phyloP scores from a whole-genome alignment of 2,329 filamentous ascomycete genomes.

The Verticillium tricorpus region DNA sequence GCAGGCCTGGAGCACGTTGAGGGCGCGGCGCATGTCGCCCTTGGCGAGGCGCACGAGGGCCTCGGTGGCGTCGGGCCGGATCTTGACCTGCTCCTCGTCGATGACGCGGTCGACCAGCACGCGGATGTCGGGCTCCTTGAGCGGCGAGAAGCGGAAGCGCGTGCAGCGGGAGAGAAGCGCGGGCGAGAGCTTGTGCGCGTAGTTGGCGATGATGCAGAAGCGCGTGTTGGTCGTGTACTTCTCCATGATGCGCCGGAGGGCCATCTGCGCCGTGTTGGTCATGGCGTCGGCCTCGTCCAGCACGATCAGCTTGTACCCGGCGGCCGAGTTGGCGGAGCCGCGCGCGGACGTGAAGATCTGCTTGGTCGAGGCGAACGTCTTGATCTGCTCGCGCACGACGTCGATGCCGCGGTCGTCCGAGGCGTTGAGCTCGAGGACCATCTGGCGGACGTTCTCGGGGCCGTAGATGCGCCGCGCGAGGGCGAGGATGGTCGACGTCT shows the following conservation, averaged over 20 bases:
- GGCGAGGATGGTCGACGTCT: slow-evolving; percentile 93
- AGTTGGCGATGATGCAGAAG: slow-evolving; percentile 98
- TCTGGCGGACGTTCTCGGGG: slow-evolving; percentile 86
- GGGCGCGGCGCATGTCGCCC: slow-evolving; percentile 89
- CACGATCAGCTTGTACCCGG: slow-evolving; percentile 90
- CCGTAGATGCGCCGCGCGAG: slow-evolving; percentile 93
- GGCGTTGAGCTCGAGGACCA: slow-evolving; percentile 97
- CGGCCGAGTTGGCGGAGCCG: slow-evolving; percentile 50
- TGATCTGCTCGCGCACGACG: slow-evolving; percentile 97
- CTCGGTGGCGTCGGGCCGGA: slow-evolving; percentile 74
- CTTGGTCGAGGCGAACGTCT: slow-evolving; percentile 96
- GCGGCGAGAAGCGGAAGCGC: slow-evolving; percentile 87
- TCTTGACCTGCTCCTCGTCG: slow-evolving; percentile 79
- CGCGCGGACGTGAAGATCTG: slow-evolving; percentile 81
- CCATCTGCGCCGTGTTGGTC: slow-evolving; percentile 99
- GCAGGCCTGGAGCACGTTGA: slow-evolving; percentile 95
- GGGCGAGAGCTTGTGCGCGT: slow-evolving; percentile 94
- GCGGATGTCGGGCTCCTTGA: slow-evolving; percentile 85
- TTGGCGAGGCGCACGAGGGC: slow-evolving; percentile 83
- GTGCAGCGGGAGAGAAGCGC: slow-evolving; percentile 91
- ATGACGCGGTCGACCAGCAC: slow-evolving; percentile 85
- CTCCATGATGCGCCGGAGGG: slow-evolving; percentile 93
- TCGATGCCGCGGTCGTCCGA: slow-evolving; percentile 97
- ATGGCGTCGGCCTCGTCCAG: slow-evolving; percentile 99
- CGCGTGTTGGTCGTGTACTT: slow-evolving; percentile 97